These are phyloP conservation scores for Neobulgaria alba DNA, from an alignment of 2,329 filamentous ascomycete genomes.

Conservation along the genomic window DNA sequence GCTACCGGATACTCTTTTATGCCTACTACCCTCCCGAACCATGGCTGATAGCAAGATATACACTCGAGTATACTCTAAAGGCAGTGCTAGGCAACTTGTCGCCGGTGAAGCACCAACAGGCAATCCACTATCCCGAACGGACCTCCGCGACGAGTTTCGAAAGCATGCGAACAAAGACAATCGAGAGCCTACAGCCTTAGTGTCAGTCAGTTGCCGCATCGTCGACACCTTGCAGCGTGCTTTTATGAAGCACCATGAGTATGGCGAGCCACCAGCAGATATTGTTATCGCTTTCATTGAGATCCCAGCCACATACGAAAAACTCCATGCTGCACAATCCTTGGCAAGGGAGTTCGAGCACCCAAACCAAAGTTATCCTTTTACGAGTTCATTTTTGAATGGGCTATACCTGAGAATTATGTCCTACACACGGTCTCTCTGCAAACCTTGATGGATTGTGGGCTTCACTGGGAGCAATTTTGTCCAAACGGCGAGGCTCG, in stretches of 20 bases:
- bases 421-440: constrained; percentile 11
- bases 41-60: constrained; percentile 4
- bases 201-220: constrained; percentile 11
- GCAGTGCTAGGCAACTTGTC: constrained; percentile 5
- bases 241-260: constrained; percentile 10
- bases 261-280: constrained; percentile 7
- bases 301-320: constrained; percentile 6
- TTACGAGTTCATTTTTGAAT: constrained; percentile 12
- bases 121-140: constrained; percentile 5
- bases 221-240: constrained; percentile 11
- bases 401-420: constrained; percentile 15
- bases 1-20: too few relatives aligned
- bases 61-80: constrained; percentile 10
- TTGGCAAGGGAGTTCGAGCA: too few relatives aligned
- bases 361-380: constrained; percentile 7
- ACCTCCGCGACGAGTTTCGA: constrained; percentile 6
- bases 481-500: too few relatives aligned
- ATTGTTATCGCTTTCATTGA: constrained; percentile 13
- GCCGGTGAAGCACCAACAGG: constrained; percentile 4
- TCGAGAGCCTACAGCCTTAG: constrained; percentile 9
- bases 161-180: constrained; percentile 6
- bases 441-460: constrained; percentile 11
- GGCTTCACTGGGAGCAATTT: constrained; percentile 5
- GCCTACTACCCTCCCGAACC: too few relatives aligned
- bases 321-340: too few relatives aligned